A percentile compares a stretch with the other conserved stretches of the same genome.
phyloP scores from a whole-genome alignment of 805 yeast species.

The Pichia pseudocactophila region DNA sequence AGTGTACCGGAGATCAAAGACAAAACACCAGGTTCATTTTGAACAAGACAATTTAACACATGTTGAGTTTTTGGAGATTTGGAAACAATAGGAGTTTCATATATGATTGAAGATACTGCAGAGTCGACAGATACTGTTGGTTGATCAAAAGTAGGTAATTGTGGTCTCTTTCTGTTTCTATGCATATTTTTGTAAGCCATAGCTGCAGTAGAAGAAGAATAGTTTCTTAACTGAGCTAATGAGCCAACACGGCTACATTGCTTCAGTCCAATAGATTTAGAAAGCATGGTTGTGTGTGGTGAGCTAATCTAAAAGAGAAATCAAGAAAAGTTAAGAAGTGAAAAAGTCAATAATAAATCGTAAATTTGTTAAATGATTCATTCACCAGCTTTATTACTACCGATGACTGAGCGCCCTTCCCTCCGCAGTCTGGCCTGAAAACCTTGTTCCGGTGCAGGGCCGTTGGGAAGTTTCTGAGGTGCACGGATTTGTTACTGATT shows the following conservation, averaged over 20 bases:
- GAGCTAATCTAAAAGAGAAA: neutral
- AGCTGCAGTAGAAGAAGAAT: slow-evolving; percentile 80
- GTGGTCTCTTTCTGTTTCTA: slow-evolving; percentile 78
- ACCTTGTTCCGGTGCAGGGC: slow-evolving; percentile 4
- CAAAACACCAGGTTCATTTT: slow-evolving; percentile 97
- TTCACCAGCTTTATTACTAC: too few species aligned
- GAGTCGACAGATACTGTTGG: slow-evolving; percentile 95
- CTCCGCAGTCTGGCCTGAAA: neutral
- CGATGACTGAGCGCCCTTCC: too few species aligned
- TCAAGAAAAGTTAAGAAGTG: neutral
- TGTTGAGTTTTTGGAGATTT: slow-evolving; percentile 67
- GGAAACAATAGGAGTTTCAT: slow-evolving; percentile 74
- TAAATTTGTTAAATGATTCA: too few species aligned
- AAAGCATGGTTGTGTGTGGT: slow-evolving; percentile 1
- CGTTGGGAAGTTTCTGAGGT: neutral
- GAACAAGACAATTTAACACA: slow-evolving; percentile 92
- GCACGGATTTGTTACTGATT: too few species aligned
- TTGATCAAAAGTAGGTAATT: slow-evolving; percentile 85
- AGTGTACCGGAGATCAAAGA: slow-evolving; percentile 88
- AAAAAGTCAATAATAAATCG: neutral
- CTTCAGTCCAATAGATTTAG: slow-evolving; percentile 4
- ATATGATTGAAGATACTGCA: slow-evolving; percentile 90
- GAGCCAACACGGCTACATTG: slow-evolving; percentile 7
- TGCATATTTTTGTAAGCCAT: slow-evolving; percentile 89
- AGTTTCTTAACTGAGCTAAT: slow-evolving; percentile 1